Base-by-base conservation (phyloP, 2,329 filamentous ascomycete genomes). In the Zymoseptoria brevis region DNA sequence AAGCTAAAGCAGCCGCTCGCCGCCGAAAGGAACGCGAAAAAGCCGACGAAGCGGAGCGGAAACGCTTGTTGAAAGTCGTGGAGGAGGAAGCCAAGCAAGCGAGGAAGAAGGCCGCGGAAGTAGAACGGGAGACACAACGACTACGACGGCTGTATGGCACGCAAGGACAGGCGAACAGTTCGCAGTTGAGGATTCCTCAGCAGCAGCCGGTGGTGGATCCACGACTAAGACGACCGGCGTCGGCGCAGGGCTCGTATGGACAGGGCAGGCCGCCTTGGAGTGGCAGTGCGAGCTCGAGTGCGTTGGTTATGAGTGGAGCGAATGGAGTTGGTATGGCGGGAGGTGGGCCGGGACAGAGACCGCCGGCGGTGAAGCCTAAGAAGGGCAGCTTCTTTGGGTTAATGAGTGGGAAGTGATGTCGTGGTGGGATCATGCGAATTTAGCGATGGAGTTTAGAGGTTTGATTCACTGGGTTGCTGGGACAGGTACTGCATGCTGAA, bases 51-150 rank as follows among this genome's bases (percentile, higher is more conserved):
- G 80, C 77, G 0, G 69, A 69, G 61, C 64, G 83, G 60, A 77
- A 77, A 60, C 79, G 83, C 49, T 83, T 88, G 57, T 82, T 85
- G 68, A 81, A 80, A 67, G 63, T 68, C 59, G 63, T 69, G 26
- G 69, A 80, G 76, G 57, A 73, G 50, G 87, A 91, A 69, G 84
- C 87, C 24, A 81, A 79, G 58, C 83, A 86, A 64, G 80, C 77
- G 0, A 53, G 62, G 16, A 59, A 75, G 26, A 78, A 75, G 60
- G 77, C 84, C 62, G 78, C 76, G 1, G 81, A 82, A 57, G 68
- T 81, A 13, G 77, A 96, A 41, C 83, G 84, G 50, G 92, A 96
- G 74, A 96, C 90, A 0, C 86, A 86, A 65, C 81, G 90, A 0
- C 76, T 96, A 7, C 79, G 83, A 21, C 83, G 79, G 65, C 73